phyloP scores from a whole-genome alignment of 495 filamentous ascomycete genomes.

The Penicillium dipodomyicola region DNA sequence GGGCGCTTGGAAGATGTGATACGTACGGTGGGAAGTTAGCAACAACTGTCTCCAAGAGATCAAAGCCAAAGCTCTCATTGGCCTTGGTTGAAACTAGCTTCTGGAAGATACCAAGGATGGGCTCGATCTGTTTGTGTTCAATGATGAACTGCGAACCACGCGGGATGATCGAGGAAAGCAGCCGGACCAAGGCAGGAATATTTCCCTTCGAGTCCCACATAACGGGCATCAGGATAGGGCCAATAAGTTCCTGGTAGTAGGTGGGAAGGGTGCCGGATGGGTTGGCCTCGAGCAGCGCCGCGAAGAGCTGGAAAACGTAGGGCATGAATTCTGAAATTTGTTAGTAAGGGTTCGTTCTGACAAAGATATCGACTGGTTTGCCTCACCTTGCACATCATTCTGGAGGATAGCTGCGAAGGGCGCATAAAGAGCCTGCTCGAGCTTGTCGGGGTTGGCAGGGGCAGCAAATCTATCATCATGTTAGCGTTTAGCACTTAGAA shows the following conservation, averaged over 20 bases:
- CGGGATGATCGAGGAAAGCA: conserved; percentile 80
- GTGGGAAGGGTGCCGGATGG: conserved; percentile 68
- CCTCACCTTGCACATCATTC: conserved; percentile 73
- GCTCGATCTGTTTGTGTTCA: conserved; percentile 71
- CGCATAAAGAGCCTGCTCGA: conserved; percentile 73
- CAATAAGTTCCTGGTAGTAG: conserved; percentile 72
- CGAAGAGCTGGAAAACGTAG: conserved; percentile 94
- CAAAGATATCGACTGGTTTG: not conserved
- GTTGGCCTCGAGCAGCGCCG: conserved; percentile 81
- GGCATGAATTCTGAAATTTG: conserved; percentile 76
- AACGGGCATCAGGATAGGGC: conserved; percentile 67
- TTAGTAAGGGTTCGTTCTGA: conserved; percentile 17
- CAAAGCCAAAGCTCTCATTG: conserved; percentile 78
- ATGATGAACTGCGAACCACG: conserved; percentile 70
- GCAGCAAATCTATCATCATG: conserved; percentile 57
- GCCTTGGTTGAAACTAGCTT: conserved; percentile 72
- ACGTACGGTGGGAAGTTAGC: conserved; percentile 62
- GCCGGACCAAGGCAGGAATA: conserved; percentile 80
- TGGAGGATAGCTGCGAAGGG: conserved; percentile 74
- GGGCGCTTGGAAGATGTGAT: not conserved
- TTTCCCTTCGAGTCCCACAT: conserved; percentile 92
- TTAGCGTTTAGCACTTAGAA: conserved; percentile 5
- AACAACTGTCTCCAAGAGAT: conserved; percentile 79
- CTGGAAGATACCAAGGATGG: conserved; percentile 89
- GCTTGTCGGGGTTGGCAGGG: conserved; percentile 62